Base-by-base conservation (phyloP, 495 filamentous ascomycete species). In the Pseudevernia furfuracea region DNA sequence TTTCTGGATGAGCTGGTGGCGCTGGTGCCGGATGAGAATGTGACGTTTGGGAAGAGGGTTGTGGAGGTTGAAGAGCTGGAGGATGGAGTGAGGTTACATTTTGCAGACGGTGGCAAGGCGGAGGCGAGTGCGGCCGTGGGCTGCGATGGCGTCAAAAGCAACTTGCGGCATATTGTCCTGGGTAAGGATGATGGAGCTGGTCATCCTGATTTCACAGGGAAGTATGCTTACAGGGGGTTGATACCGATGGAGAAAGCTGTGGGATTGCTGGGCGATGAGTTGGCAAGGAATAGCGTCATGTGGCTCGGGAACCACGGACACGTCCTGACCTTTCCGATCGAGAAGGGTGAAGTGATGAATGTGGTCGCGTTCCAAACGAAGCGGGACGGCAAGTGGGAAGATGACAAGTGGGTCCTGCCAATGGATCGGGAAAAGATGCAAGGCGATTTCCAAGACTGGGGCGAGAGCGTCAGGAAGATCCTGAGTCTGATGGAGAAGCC, bases 321-420 rank as follows among this genome's bases (percentile, higher is more conserved):
- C 63, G 67, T 83, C 39, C 67, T 84, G 46, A 79, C 77, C 8
- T 79, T 77, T 48, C 81, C 79, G 4, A 75, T 85, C 52, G 75
- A 79, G 28, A 70, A 74, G 36, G 75, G 79, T 39, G 74, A 75
- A 32, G 71, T 72, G 7, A 71, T 81, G 23, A 81, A 79, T 58
- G 72, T 76, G 25, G 76, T 76, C 23, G 75, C 73, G 9, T 76
- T 74, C 46, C 64, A 71, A n/a, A 71, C 72, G 11, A 73, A 72
- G 17, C 28, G 61, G 0, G 69, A 72, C 12, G 63, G 55, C 5
- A 58, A 60, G 19, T 70, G 68, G 70, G 68, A 49, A 43, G 62
- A 74, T 57, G 74, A 80, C 32, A 74, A 74, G 28, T 89, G 87
- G 86, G 82, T 89, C 11, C 74, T 82, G 11, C 74, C 76, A 15